A percentile compares a stretch with the other conserved stretches of the same genome.
phyloP scores from a whole-genome alignment of 306 rosid genomes.

The Cucumis cinereus region DNA sequence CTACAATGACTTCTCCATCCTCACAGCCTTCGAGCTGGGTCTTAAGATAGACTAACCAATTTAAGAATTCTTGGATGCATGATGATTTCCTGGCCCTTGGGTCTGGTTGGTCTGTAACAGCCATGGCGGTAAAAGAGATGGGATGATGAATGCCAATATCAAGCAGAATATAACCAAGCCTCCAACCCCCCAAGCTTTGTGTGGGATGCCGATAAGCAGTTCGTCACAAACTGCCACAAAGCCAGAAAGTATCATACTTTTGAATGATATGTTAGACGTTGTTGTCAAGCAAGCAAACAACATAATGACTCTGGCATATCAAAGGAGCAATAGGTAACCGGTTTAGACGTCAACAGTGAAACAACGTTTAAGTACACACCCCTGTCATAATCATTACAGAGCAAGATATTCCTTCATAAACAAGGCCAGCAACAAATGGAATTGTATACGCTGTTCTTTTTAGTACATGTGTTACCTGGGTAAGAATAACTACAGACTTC shows the following conservation, averaged over 20 bases:
- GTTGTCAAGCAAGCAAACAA: neutral
- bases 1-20: neutral
- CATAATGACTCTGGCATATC: neutral
- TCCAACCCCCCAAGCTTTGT: slow-evolving; percentile 72
- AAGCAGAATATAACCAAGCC: slow-evolving; percentile 49
- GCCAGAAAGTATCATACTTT: neutral
- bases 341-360: neutral
- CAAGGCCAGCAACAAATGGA: neutral
- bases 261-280: neutral
- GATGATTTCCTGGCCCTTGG: slow-evolving; percentile 6
- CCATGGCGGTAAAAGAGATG: slow-evolving; percentile 45
- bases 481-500: neutral
- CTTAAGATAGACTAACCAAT: neutral
- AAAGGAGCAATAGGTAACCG: neutral
- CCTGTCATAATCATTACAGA: neutral
- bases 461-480: no score
- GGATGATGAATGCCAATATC: slow-evolving; percentile 42
- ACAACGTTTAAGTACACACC: neutral
- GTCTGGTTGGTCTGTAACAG: slow-evolving; percentile 30
- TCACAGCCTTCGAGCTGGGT: neutral
- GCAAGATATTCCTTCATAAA: neutral
- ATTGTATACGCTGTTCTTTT: neutral
- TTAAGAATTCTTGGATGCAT: slow-evolving; percentile 41
- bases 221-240: slow-evolving; percentile 57
- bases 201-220: slow-evolving; percentile 63